These are phyloP conservation scores for Cutaneotrichosporon cutaneum DNA, from an alignment of 1,284 basidiomycete species.

Conservation along the genomic window DNA sequence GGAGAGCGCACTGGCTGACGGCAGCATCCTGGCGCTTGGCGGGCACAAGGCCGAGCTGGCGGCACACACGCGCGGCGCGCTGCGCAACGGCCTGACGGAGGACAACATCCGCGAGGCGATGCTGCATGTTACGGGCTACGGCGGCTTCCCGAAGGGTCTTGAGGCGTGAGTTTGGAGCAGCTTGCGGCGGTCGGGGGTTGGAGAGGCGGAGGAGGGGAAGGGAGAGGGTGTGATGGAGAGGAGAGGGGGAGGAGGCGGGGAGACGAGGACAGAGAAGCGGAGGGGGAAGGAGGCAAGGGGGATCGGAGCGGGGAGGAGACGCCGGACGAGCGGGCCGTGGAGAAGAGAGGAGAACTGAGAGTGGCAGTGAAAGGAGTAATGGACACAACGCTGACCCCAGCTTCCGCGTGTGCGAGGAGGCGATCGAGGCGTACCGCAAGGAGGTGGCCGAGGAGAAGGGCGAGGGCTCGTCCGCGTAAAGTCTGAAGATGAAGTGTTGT, in stretches of 20 bases:
- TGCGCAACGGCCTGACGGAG: conserved; percentile 27
- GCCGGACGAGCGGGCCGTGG: no score
- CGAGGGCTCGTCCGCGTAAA: not conserved
- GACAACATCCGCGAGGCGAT: conserved; percentile 27
- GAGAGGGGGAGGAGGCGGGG: not conserved
- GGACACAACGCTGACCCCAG: conserved; percentile 7
- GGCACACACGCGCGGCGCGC: conserved; percentile 24
- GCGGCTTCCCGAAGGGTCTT: conserved; percentile 27
- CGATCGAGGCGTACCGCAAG: conserved; percentile 17
- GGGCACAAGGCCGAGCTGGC: conserved; percentile 24
- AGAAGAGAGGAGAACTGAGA: no score
- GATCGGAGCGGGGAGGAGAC: no score
- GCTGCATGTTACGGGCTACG: conserved; percentile 26
- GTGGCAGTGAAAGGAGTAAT: no score
- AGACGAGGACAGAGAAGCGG: no score
- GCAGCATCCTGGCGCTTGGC: conserved; percentile 26
- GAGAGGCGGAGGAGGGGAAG: no score
- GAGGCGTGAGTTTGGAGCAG: conserved; percentile 26
- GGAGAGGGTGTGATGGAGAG: not conserved
- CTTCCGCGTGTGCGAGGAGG: conserved; percentile 21
- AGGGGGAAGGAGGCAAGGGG: no score
- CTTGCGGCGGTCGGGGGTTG: no score
- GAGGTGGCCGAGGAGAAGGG: conserved; percentile 16
- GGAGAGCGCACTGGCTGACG: not conserved
- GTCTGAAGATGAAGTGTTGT: conserved; percentile 2